A percentile compares a stretch with the other conserved stretches of the same genome.
Evolutionary conservation across 495 filamentous ascomycete species (phyloP).

Genomic region (Acidiella bohemica): DNA sequence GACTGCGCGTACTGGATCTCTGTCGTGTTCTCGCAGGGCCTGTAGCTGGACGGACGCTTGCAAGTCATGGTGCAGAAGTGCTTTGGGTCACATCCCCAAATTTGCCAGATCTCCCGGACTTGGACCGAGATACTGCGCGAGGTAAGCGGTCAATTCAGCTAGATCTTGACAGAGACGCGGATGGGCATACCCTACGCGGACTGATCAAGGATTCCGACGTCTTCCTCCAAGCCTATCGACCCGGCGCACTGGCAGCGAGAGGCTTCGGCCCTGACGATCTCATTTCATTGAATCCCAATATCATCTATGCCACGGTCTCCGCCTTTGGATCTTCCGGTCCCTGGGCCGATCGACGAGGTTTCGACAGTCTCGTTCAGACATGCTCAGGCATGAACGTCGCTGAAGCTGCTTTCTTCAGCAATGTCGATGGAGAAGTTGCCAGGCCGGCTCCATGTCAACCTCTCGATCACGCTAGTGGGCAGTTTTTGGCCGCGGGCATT

Average conservation of each 20-base stretch:
- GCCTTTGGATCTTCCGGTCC: slow-evolving; percentile 21
- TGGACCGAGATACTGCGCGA: slow-evolving; percentile 19
- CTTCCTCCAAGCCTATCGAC: slow-evolving; percentile 24
- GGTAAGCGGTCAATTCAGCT: slow-evolving; percentile 25
- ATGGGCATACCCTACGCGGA: slow-evolving; percentile 16
- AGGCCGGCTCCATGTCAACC: slow-evolving; percentile 23
- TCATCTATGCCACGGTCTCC: slow-evolving; percentile 21
- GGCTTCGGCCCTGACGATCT: slow-evolving; percentile 19
- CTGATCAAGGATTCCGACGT: slow-evolving; percentile 24
- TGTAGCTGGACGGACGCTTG: slow-evolving; percentile 21
- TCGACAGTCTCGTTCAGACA: slow-evolving; percentile 25
- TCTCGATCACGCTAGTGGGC: slow-evolving; percentile 23
- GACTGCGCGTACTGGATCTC: slow-evolving; percentile 22
- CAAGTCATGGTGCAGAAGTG: slow-evolving; percentile 24
- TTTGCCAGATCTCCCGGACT: slow-evolving; percentile 19
- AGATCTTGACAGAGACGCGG: slow-evolving; percentile 17
- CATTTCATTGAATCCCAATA: slow-evolving; percentile 9
- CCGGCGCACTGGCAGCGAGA: slow-evolving; percentile 18
- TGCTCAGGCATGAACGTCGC: slow-evolving; percentile 26
- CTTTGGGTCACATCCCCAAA: slow-evolving; percentile 24
- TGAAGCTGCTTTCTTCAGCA: slow-evolving; percentile 19
- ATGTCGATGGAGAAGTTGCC: slow-evolving; percentile 6
- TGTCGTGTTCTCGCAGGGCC: slow-evolving; percentile 24
- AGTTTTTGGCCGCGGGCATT: slow-evolving; percentile 23
- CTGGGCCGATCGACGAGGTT: slow-evolving; percentile 23